phyloP scores from a whole-genome alignment of 768 basidiomycete genomes.

The Cystobasidium ongulense region DNA sequence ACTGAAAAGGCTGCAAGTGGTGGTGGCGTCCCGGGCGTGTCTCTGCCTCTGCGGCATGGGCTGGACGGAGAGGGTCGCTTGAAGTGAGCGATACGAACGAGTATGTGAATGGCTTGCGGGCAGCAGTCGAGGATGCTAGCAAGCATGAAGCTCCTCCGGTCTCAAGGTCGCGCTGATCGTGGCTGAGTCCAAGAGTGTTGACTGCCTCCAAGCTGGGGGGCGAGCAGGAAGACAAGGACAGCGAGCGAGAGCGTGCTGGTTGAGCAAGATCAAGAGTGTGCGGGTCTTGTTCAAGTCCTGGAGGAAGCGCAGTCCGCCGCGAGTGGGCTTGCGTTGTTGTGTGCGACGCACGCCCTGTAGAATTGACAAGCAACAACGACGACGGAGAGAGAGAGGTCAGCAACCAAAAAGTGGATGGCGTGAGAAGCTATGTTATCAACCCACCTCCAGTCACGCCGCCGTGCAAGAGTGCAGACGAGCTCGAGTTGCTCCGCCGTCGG shows the following conservation, averaged over 20 bases:
- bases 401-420: too few species aligned
- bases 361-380: neutral
- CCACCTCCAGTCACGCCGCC: too few species aligned
- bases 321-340: neutral
- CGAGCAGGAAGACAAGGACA: neutral
- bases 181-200: neutral
- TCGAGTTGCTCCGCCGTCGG: neutral
- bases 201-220: neutral
- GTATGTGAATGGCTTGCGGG: too few species aligned
- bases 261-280: too few species aligned
- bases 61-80: neutral
- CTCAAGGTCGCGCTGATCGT: neutral
- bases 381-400: neutral
- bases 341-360: neutral
- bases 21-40: too few species aligned
- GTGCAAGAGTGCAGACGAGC: neutral
- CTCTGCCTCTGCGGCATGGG: too few species aligned
- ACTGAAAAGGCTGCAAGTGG: too few species aligned
- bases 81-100: neutral
- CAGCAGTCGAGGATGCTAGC: neutral
- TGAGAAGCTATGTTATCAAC: too few species aligned
- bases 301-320: neutral
- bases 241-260: neutral
- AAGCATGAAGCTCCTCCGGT: neutral
- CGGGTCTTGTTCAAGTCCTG: too few species aligned